Evolutionary conservation across 352 stramenopile species (phyloP), one percentile per base, ranked within the genome.

Genomic region (Phytophthora tubulina): DNA sequence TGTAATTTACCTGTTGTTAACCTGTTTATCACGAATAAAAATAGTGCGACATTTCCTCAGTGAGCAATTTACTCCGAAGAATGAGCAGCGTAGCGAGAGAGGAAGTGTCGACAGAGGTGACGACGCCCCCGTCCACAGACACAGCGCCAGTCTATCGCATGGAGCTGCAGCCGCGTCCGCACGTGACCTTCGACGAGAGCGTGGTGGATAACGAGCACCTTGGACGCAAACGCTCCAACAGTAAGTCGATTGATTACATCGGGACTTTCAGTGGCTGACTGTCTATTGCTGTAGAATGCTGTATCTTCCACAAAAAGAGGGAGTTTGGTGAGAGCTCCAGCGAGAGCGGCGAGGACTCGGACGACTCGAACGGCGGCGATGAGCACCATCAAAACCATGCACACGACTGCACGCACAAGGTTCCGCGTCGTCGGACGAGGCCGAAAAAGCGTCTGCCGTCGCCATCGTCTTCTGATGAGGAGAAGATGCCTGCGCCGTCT

Each of bases 161-260:
- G 14, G 86, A 93, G 21, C 72, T 98, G 44, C 82, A 93, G 60
- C 89, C 93, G 45, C 89, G 91, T 27, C 71, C 82, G 31, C 91
- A 82, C 41, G 92, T 98, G 63, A 91, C 80, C 38, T 98, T 97
- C 67, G 85, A 94, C 42, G 90, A 96, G 9, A 92, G 85, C 52
- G 90, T 96, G 14, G 87, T 98, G 52, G 92, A 98, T 73, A 98
- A 98, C 79, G 94, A 98, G 69, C 87, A 97, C 63, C 89, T 97
- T 44, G 90, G 91, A 41, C 86, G 90, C 70, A 97, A 93, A 73
- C 95, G 92, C 42, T 97, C 89, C 39, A 98, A 98, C 55, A 96
- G 91, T 96, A 73, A 32, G 83, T 72, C 14, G 36, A 15, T 58
- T n/a, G n/a, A 48, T 41, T 27, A 3, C 3, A 10, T 53, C 8